phyloP scores from a whole-genome alignment of 371 early-diverging fungal genomes.

The Rhizomucor pusillus region DNA sequence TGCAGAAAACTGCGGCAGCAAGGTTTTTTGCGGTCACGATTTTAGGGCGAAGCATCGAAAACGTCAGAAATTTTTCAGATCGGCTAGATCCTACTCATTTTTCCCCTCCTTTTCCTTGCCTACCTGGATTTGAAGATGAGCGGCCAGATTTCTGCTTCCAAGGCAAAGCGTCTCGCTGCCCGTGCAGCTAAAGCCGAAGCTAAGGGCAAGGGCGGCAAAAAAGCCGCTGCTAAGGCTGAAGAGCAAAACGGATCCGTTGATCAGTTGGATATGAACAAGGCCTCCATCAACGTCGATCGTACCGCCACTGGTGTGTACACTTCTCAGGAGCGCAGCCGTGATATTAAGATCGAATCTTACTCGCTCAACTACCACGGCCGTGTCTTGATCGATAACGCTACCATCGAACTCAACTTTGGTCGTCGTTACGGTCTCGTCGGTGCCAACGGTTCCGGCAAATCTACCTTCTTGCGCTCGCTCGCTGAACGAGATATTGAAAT shows the following conservation, averaged over 20 bases:
- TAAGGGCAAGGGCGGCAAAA: conserved; percentile 26
- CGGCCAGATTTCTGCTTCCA: conserved; percentile 62
- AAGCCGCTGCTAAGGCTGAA: conserved; percentile 23
- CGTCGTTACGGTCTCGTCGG: conserved; percentile 98
- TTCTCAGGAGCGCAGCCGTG: conserved; percentile 89
- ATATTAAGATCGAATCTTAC: conserved; percentile 95
- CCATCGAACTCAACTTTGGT: conserved; percentile 97
- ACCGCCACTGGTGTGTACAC: conserved; percentile 92
- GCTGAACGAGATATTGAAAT: conserved; percentile 95
- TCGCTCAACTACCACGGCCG: conserved; percentile 93
- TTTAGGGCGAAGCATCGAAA: no score
- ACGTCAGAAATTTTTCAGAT: no score
- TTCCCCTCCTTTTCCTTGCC: no score
- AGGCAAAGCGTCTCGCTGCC: conserved; percentile 82
- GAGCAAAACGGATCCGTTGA: conserved; percentile 30
- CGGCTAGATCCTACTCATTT: no score
- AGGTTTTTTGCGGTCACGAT: no score
- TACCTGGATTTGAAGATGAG: conserved; percentile 11
- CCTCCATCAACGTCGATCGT: conserved; percentile 62
- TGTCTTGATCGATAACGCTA: conserved; percentile 88
- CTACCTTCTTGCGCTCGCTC: conserved; percentile 93
- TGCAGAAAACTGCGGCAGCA: no score
- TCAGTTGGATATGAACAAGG: conserved; percentile 24
- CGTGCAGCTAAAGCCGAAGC: conserved; percentile 62
- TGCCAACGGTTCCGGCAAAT: conserved; percentile 98